Conservation (phyloP, 148 eudicot genomes). For the Camellia japonica region DNA sequence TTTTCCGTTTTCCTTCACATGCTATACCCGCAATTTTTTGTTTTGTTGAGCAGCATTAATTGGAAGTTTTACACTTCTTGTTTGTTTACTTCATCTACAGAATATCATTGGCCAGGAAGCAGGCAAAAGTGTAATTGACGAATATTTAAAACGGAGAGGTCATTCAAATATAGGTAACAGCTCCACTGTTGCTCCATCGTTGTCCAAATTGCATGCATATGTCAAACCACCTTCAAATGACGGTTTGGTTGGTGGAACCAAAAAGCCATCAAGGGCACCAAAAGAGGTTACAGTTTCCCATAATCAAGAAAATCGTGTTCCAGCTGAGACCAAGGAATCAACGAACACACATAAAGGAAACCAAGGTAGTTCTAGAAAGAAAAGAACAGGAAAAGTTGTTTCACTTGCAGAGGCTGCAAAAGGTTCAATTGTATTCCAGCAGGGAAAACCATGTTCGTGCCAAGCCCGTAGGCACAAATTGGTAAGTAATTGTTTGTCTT, state of each 20-base stretch:
- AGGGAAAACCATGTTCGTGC: conserved; percentile 95
- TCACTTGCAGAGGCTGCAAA: conserved; percentile 97
- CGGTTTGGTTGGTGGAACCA: conserved; percentile 40
- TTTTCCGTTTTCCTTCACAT: neutral
- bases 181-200: conserved; percentile 33
- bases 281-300: conserved; percentile 56
- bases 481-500: conserved; percentile 91
- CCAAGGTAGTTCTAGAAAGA: conserved; percentile 63
- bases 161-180: conserved; percentile 32
- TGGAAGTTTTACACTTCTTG: neutral
- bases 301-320: conserved; percentile 35
- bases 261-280: conserved; percentile 50
- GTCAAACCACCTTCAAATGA: conserved; percentile 81
- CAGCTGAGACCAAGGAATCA: conserved; percentile 29
- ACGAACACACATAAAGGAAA: conserved; percentile 33
- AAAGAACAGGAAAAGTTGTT: conserved; percentile 75
- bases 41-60: neutral
- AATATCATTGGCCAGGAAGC: conserved; percentile 90
- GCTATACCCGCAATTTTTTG: neutral
- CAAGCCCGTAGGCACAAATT: conserved; percentile 89
- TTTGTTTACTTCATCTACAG: conserved; percentile 34
- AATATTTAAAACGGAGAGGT: conserved; percentile 86
- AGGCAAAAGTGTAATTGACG: conserved; percentile 70
- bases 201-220: conserved; percentile 69
- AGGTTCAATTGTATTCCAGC: conserved; percentile 86